Conservation (phyloP, 106 monocot species). For the Gastrodia elata region DNA sequence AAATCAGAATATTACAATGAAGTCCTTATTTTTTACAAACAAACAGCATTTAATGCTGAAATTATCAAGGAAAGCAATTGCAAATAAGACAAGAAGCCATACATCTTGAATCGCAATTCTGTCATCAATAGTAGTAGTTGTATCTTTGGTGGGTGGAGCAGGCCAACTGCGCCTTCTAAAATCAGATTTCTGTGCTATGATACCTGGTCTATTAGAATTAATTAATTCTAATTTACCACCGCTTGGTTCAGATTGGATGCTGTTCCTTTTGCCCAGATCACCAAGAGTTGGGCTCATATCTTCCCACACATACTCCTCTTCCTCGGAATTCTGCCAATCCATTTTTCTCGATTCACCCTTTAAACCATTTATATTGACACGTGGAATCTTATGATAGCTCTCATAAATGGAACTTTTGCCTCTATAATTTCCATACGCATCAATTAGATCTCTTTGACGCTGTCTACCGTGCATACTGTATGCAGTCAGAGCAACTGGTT, state of each 20-base stretch:
- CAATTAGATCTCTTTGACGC: constrained; percentile 58
- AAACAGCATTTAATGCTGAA: background rate
- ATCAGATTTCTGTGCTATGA: constrained; percentile 24
- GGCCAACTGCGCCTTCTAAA: constrained; percentile 30
- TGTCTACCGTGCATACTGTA: constrained; percentile 38
- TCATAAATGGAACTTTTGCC: constrained; percentile 28
- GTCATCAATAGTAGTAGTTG: constrained; percentile 28
- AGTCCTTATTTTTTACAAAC: background rate
- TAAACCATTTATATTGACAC: constrained; percentile 35
- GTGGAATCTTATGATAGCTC: constrained; percentile 43
- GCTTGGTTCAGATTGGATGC: constrained; percentile 13
- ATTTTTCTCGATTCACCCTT: constrained; percentile 22
- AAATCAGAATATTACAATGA: background rate
- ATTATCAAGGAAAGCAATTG: background rate
- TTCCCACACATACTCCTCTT: constrained; percentile 98
- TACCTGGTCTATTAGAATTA: constrained; percentile 26
- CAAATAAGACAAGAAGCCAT: constrained; percentile 19
- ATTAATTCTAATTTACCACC: constrained; percentile 12
- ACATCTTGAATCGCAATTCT: constrained; percentile 23
- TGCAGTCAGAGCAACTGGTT: constrained; percentile 9
- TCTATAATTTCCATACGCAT: constrained; percentile 76
- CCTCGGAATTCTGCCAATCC: constrained; percentile 78
- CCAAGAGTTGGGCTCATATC: constrained; percentile 84
- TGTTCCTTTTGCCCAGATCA: constrained; percentile 28
- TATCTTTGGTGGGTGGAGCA: constrained; percentile 27